Conservation (phyloP, 2,329 filamentous ascomycete species). For the Zasmidium angulare region DNA sequence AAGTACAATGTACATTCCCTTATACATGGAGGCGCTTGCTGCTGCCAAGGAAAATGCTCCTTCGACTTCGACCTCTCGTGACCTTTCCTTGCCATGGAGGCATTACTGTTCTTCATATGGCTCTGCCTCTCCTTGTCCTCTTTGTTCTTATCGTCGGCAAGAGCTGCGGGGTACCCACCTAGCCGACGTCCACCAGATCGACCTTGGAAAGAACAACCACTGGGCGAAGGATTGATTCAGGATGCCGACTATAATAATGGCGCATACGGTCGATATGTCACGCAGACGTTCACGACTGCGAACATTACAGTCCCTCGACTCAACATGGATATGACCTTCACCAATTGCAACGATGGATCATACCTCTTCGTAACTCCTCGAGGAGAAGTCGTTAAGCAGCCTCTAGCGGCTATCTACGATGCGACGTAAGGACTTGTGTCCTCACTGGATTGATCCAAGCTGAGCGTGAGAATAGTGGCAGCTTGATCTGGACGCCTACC, state of each 20-base stretch:
- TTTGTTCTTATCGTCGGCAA: background rate
- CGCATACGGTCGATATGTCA: conserved; percentile 37
- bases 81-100: background rate
- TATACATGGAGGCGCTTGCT: background rate
- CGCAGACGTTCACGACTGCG: conserved; percentile 34
- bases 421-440: background rate
- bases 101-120: background rate
- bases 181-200: background rate
- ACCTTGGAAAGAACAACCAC: conserved; percentile 5
- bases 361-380: conserved; percentile 29
- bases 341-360: conserved; percentile 29
- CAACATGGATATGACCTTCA: conserved; percentile 29
- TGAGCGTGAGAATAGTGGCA: conserved; percentile 12
- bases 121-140: background rate
- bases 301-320: conserved; percentile 34
- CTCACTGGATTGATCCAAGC: background rate
- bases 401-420: conserved; percentile 19
- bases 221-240: conserved; percentile 17
- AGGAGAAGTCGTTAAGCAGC: conserved; percentile 20
- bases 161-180: background rate
- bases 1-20: background rate
- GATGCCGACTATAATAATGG: conserved; percentile 34
- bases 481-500: conserved; percentile 23
- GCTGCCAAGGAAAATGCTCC: background rate
- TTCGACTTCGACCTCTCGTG: background rate